Base-by-base conservation (phyloP, 1,284 basidiomycete species). In the Ganoderma boninense region DNA sequence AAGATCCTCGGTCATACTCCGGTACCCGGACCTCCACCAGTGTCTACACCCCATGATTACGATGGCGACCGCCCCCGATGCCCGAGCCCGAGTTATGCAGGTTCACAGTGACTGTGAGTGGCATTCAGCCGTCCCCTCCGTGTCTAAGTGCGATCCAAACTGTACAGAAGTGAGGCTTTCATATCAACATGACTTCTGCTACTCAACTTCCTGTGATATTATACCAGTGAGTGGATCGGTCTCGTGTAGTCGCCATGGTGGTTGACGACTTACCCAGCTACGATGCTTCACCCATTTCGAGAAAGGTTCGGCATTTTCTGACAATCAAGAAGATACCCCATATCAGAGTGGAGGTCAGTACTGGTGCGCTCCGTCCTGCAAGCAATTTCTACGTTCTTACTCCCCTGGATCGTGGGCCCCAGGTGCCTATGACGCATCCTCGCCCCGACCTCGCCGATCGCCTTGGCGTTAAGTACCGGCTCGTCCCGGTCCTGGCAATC, bases 401-500 rank as follows among this genome's bases (percentile, higher is more conserved):
- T 4, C 40, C 38, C 16, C 29, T 16, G 49, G 11, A 26, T 43
- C 11, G 1, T 38, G 38, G 38, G 38, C 38, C 49, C 43, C 68
- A 89, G 87, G 86, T 89, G 18, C 80, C 86, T 2, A 77, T 78
- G 66, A 79, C 80, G 10, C 82, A 87, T 20, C 88, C 89, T 62
- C 87, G 87, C 26, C 85, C 87, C 16, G 87, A 87, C 76, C 83
- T 90, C 64, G 83, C 85, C 57, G 73, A 74, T 57, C 83, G 84
- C 23, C 76, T 84, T 5, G 87, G 87, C n/a, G 79, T 89, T 8
- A 78, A 78, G 52, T 89, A 89, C 75, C 85, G 88, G 26, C 84
- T 85, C 32, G 86, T 89, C 42, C 87, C 87, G 10, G 80, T 89
- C 26, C 80, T 89, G 7, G 85, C 87, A 10, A 87, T 89, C 61